Conservation (phyloP, 345 rosid species). For the Moricandia moricandioides region DNA sequence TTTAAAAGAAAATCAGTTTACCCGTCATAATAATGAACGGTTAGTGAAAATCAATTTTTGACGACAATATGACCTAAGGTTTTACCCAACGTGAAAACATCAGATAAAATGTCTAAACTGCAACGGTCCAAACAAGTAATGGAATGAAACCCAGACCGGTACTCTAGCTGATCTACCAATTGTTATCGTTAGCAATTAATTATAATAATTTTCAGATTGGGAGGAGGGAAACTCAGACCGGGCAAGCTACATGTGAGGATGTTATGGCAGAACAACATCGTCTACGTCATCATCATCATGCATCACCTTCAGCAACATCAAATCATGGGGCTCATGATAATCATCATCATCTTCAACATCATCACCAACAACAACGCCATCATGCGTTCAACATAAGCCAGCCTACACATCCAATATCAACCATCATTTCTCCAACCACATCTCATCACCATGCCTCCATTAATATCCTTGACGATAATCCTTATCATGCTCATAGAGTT, state of each 20-base stretch:
- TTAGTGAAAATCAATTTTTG: constrained; percentile 8
- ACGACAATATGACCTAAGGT: constrained; percentile 28
- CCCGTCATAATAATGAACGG: not conserved
- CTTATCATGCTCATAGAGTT: constrained; percentile 69
- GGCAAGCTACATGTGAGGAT: constrained; percentile 31
- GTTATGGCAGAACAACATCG: constrained; percentile 56
- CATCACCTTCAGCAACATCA: constrained; percentile 44
- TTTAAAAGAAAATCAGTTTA: not conserved
- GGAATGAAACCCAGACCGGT: not conserved
- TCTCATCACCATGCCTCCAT: constrained; percentile 80
- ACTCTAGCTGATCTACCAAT: not conserved
- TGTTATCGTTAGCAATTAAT: not conserved
- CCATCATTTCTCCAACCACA: constrained; percentile 63
- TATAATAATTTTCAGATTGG: constrained; percentile 11
- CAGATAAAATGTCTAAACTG: constrained; percentile 34
- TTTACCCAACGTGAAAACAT: constrained; percentile 26
- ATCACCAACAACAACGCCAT: constrained; percentile 40
- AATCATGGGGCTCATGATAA: constrained; percentile 38
- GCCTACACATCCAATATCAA: constrained; percentile 79
- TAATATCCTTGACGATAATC: constrained; percentile 35
- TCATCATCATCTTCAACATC: constrained; percentile 40
- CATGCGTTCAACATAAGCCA: constrained; percentile 78
- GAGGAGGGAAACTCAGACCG: constrained; percentile 32
- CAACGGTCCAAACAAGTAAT: not conserved
- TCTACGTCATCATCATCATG: constrained; percentile 31